A percentile compares a stretch with the other conserved stretches of the same genome.
Conservation (phyloP, 805 yeast genomes). For the Candida ipomoeae region DNA sequence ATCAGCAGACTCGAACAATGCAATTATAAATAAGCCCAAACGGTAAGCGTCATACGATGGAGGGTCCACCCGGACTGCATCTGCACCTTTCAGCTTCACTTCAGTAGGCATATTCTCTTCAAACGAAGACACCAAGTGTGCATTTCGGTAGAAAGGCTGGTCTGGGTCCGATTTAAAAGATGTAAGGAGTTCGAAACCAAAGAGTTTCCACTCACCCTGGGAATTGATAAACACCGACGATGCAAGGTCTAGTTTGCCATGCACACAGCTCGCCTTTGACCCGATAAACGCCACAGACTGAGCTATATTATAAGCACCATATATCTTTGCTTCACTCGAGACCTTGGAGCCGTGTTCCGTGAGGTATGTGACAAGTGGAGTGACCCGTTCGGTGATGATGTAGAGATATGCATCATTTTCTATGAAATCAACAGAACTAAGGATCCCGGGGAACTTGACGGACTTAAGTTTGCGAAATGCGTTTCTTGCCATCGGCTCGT, state of each 20-base stretch:
- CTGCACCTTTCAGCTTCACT: slow-evolving; percentile 41
- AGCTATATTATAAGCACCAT: slow-evolving; percentile 56
- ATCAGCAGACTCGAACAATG: slow-evolving; percentile 36
- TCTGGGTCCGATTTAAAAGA: slow-evolving; percentile 45
- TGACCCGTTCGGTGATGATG: slow-evolving; percentile 64
- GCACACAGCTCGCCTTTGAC: slow-evolving; percentile 52
- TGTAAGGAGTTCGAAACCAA: slow-evolving; percentile 72
- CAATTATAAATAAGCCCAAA: slow-evolving; percentile 53
- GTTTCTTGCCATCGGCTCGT: slow-evolving; percentile 32
- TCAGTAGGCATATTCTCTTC: slow-evolving; percentile 44
- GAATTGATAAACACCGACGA: slow-evolving; percentile 55
- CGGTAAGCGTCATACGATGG: slow-evolving; percentile 60
- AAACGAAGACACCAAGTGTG: slow-evolving; percentile 21
- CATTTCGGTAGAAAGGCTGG: slow-evolving; percentile 38
- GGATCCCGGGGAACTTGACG: slow-evolving; percentile 66
- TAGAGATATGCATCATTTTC: slow-evolving; percentile 56
- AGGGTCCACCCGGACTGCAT: slow-evolving; percentile 31
- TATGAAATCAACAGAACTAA: slow-evolving; percentile 57
- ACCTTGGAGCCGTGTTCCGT: slow-evolving; percentile 24
- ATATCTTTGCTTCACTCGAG: slow-evolving; percentile 36
- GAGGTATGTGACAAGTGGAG: slow-evolving; percentile 45
- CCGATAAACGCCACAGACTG: slow-evolving; percentile 56
- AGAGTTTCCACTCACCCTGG: slow-evolving; percentile 79
- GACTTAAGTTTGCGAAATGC: slow-evolving; percentile 45
- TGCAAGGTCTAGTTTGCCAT: slow-evolving; percentile 55